Conservation (phyloP, 768 basidiomycete genomes). For the Boletus eberwhitei region DNA sequence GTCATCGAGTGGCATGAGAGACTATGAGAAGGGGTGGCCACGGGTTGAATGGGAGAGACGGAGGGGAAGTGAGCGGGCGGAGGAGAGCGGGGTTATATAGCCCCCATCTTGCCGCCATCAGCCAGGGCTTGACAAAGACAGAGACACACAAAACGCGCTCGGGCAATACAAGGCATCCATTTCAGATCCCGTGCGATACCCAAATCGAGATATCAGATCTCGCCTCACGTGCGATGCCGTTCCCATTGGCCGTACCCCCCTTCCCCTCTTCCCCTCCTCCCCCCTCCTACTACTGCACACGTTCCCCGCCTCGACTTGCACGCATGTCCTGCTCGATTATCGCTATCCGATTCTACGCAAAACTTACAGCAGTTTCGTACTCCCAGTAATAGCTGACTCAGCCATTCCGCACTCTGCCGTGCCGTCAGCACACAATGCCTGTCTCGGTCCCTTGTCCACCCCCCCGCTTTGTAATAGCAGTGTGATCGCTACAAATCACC, state of each 20-base stretch:
- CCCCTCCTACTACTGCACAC: conserved; percentile 19
- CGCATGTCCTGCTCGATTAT: conserved; percentile 31
- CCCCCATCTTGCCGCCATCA: too few relatives aligned
- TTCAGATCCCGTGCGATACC: conserved; percentile 26
- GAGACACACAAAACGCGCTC: conserved; percentile 29
- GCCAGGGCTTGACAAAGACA: conserved; percentile 24
- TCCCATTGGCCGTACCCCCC: conserved; percentile 1
- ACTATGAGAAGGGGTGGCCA: too few relatives aligned
- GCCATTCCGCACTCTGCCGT: not conserved
- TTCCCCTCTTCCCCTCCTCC: too few relatives aligned
- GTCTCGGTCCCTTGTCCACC: conserved; percentile 12
- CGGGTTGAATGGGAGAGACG: too few relatives aligned
- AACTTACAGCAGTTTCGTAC: too few relatives aligned
- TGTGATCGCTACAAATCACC: conserved; percentile 9
- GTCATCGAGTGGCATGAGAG: conserved; percentile 4
- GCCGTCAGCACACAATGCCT: conserved; percentile 3
- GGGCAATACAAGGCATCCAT: conserved; percentile 21
- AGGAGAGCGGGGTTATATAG: conserved; percentile 31
- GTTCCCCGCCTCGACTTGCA: conserved; percentile 31
- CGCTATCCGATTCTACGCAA: too few relatives aligned
- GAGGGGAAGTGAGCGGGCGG: conserved; percentile 8
- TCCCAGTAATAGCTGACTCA: too few relatives aligned
- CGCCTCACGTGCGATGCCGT: conserved; percentile 24
- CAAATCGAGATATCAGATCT: conserved; percentile 32
- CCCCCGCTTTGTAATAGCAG: too few relatives aligned